These are phyloP conservation scores for Entomophthora muscae DNA, from an alignment of 371 early-diverging fungal species.

Conservation along the genomic window DNA sequence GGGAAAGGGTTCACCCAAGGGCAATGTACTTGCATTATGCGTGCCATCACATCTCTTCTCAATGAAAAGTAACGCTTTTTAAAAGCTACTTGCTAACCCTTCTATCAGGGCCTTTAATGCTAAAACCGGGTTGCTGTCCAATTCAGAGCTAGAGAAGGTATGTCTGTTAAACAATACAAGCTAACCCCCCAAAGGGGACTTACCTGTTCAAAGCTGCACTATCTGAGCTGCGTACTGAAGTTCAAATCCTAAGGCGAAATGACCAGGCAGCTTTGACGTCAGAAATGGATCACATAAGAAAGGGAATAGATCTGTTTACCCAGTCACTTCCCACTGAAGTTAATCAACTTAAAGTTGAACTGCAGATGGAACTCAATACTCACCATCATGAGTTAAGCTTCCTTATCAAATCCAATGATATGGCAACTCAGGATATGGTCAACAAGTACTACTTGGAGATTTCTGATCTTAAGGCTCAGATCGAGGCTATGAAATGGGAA, in stretches of 20 bases:
- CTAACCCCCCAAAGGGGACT: constrained; percentile 18
- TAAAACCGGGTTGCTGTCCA: constrained; percentile 8
- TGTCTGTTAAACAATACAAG: neutral
- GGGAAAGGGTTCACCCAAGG: constrained; percentile 8
- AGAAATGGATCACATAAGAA: constrained; percentile 47
- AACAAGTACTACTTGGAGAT: constrained; percentile 61
- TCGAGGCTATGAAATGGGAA: constrained; percentile 75
- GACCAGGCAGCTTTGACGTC: constrained; percentile 59
- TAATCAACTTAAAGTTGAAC: constrained; percentile 59
- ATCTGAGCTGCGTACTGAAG: constrained; percentile 70
- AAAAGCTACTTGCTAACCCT: neutral
- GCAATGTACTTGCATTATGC: constrained; percentile 10
- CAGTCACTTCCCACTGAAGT: constrained; percentile 59
- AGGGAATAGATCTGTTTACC: constrained; percentile 59
- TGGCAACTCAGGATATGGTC: constrained; percentile 68
- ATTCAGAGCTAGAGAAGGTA: constrained; percentile 12
- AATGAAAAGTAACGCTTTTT: constrained; percentile 7
- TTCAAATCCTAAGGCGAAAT: constrained; percentile 67
- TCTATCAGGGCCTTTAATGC: neutral
- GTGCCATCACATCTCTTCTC: constrained; percentile 6
- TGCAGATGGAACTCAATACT: constrained; percentile 77
- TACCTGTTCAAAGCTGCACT: constrained; percentile 62
- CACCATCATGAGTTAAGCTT: constrained; percentile 70
- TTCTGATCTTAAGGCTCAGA: constrained; percentile 66
- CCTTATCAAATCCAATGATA: constrained; percentile 56